These are phyloP conservation scores for Aspergillus bertholletiae DNA, from an alignment of 495 filamentous ascomycete genomes.

Conservation along the genomic window DNA sequence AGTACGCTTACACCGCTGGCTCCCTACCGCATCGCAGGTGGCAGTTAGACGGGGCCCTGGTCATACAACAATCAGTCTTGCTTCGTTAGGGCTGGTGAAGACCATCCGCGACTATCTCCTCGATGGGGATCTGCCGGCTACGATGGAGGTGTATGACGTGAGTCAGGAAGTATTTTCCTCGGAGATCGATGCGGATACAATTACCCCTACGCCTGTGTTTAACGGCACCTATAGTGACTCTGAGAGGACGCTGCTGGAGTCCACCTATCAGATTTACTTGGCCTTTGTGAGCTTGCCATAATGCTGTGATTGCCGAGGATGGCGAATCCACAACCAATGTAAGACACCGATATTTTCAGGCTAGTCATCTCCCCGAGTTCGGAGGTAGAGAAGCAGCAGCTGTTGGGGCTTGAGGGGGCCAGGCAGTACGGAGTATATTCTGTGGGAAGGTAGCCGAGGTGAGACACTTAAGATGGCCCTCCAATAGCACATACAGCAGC, in stretches of 20 bases:
- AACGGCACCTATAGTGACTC: not conserved
- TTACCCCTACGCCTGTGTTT: conserved; percentile 1
- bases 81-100: not conserved
- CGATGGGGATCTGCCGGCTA: not conserved
- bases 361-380: no score
- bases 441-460: no score
- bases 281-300: conserved; percentile 2
- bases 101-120: conserved; percentile 1
- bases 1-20: not conserved
- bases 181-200: not conserved
- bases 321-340: no score
- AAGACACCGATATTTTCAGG: no score
- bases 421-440: no score
- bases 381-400: no score
- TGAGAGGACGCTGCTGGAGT: not conserved
- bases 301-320: no score
- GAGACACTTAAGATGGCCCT: no score
- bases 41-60: not conserved
- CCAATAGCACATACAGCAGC: no score
- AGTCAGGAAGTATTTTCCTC: conserved; percentile 3
- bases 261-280: not conserved
- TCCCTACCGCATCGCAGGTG: conserved; percentile 1
- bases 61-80: conserved; percentile 7
- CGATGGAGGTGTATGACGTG: conserved; percentile 1
- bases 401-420: no score